Conservation (phyloP, 2,329 filamentous ascomycete genomes). For the Colletotrichum melonis region DNA sequence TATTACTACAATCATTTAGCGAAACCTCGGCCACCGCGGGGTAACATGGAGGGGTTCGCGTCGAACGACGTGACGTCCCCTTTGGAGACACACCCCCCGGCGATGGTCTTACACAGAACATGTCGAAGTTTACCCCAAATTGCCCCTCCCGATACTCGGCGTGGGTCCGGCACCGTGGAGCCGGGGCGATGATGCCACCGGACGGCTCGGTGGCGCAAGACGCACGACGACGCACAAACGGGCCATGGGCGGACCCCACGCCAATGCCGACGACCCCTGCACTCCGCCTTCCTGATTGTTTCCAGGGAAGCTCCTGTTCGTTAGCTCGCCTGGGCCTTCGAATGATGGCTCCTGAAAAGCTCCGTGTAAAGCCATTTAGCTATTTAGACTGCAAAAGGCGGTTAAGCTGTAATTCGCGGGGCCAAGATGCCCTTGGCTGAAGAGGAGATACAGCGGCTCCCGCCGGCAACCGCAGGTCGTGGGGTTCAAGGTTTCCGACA, state of each 20-base stretch:
- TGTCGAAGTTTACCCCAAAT: slow-evolving; percentile 5
- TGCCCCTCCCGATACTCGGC: slow-evolving; percentile 34
- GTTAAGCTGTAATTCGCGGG: background rate
- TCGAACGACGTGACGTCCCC: background rate
- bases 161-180: slow-evolving; percentile 32
- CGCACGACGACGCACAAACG: slow-evolving; percentile 21
- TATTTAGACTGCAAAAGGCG: background rate
- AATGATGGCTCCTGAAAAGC: background rate
- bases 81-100: slow-evolving; percentile 12
- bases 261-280: background rate
- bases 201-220: slow-evolving; percentile 33
- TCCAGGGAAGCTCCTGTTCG: slow-evolving; percentile 10
- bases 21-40: background rate
- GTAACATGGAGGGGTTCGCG: background rate
- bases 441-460: background rate
- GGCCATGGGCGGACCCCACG: background rate
- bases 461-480: background rate
- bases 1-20: background rate
- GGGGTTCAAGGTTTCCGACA: slow-evolving; percentile 1
- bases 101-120: background rate
- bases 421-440: background rate
- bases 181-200: slow-evolving; percentile 36
- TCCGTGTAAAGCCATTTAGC: background rate
- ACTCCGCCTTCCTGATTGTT: background rate
- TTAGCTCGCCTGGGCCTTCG: background rate